phyloP scores from a whole-genome alignment of 2,329 filamentous ascomycete genomes.

The Thielaviopsis populi region DNA sequence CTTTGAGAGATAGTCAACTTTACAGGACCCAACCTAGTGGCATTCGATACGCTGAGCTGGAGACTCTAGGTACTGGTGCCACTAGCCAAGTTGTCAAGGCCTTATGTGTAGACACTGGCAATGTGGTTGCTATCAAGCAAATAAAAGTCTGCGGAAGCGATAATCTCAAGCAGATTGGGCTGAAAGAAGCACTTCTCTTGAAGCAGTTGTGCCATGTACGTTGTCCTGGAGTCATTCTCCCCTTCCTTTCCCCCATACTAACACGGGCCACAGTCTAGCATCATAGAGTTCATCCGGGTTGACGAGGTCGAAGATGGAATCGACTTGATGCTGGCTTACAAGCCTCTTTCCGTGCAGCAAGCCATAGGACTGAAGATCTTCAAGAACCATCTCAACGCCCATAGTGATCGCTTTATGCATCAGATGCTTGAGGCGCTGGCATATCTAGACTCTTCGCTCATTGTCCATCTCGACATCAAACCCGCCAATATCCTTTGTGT shows the following conservation, averaged over 20 bases:
- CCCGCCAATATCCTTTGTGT: constrained; percentile 12
- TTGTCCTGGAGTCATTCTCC: not conserved
- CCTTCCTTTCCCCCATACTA: not conserved
- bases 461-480: constrained; percentile 14
- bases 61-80: not conserved
- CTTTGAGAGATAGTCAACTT: not conserved
- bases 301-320: not conserved
- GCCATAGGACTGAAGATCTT: not conserved
- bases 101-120: constrained; percentile 2
- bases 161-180: not conserved
- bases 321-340: constrained; percentile 4
- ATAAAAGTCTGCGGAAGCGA: not conserved
- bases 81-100: not conserved
- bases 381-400: not conserved
- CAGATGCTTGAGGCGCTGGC: constrained; percentile 9
- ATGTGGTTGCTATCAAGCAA: constrained; percentile 3
- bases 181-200: not conserved
- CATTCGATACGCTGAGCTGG: not conserved
- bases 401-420: constrained; percentile 6
- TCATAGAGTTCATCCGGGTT: constrained; percentile 8
- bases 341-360: not conserved
- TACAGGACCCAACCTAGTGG: not conserved
- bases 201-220: constrained; percentile 6
- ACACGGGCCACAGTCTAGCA: not conserved
- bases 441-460: not conserved